Percentiles rank a stretch among this genome's conserved stretches.
phyloP scores from a whole-genome alignment of 169 alveolate genomes.

The Plasmodium sp. region DNA sequence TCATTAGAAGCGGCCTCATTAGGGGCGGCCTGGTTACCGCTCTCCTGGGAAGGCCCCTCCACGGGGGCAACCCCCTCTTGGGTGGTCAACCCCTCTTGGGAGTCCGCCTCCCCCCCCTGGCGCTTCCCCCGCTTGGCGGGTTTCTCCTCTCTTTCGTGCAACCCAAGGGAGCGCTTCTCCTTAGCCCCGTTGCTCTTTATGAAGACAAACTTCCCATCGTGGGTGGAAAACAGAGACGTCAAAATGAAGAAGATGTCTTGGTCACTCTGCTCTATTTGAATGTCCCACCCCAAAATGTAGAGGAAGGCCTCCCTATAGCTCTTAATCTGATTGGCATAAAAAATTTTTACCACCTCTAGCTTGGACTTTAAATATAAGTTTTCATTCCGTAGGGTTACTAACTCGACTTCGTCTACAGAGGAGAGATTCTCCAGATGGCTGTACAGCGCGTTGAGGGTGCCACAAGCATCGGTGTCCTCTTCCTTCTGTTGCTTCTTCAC shows the following conservation, averaged over 20 bases:
- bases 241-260: conserved; percentile 64
- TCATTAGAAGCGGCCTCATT: background rate
- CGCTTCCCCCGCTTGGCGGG: background rate
- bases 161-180: conserved; percentile 16
- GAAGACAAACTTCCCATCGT: conserved; percentile 68
- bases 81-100: background rate
- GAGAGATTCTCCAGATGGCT: conserved; percentile 13
- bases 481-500: background rate
- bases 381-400: conserved; percentile 33
- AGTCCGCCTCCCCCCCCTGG: background rate
- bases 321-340: conserved; percentile 66
- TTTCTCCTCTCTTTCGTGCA: background rate
- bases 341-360: conserved; percentile 53
- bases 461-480: background rate
- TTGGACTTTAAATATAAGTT: conserved; percentile 51
- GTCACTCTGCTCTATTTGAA: conserved; percentile 57
- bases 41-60: background rate
- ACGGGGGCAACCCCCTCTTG: background rate
- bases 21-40: background rate
- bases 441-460: conserved; percentile 5
- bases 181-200: conserved; percentile 23
- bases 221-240: conserved; percentile 68
- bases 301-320: conserved; percentile 65
- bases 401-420: conserved; percentile 22
- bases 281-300: conserved; percentile 70